These are phyloP conservation scores for Leucosporidium scottii DNA, from an alignment of 768 basidiomycete species.

Conservation along the genomic window DNA sequence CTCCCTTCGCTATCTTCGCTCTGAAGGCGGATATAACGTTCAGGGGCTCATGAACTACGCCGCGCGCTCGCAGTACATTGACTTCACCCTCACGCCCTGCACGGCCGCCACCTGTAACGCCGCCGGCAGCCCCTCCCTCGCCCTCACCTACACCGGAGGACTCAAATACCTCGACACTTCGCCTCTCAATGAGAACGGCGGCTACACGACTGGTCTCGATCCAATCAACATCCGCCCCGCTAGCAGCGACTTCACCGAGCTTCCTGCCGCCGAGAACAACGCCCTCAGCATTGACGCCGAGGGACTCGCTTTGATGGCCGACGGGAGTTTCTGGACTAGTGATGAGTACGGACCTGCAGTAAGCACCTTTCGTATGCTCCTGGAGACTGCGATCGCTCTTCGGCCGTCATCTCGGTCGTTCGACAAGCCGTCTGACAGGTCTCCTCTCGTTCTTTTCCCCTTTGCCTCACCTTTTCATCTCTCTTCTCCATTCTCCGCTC, in stretches of 20 bases:
- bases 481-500: too few relatives aligned
- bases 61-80: conserved; percentile 56
- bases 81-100: conserved; percentile 57
- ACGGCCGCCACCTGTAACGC: conserved; percentile 41
- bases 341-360: conserved; percentile 55
- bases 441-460: too few relatives aligned
- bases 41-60: conserved; percentile 57
- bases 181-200: conserved; percentile 14
- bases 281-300: conserved; percentile 56
- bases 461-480: too few relatives aligned
- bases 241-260: conserved; percentile 50
- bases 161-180: conserved; percentile 49
- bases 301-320: conserved; percentile 53
- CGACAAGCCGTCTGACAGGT: too few relatives aligned
- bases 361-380: neutral
- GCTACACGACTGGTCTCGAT: conserved; percentile 36
- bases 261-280: conserved; percentile 47
- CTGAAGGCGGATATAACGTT: conserved; percentile 39
- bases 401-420: too few relatives aligned
- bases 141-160: conserved; percentile 51
- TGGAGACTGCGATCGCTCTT: too few relatives aligned
- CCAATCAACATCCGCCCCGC: conserved; percentile 35
- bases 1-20: too few relatives aligned
- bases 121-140: conserved; percentile 47
- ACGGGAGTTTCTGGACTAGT: conserved; percentile 60